Percentiles rank a stretch among this genome's conserved stretches.
Evolutionary conservation across 768 basidiomycete species (phyloP).

Genomic region (Phylloporus arenicola): DNA sequence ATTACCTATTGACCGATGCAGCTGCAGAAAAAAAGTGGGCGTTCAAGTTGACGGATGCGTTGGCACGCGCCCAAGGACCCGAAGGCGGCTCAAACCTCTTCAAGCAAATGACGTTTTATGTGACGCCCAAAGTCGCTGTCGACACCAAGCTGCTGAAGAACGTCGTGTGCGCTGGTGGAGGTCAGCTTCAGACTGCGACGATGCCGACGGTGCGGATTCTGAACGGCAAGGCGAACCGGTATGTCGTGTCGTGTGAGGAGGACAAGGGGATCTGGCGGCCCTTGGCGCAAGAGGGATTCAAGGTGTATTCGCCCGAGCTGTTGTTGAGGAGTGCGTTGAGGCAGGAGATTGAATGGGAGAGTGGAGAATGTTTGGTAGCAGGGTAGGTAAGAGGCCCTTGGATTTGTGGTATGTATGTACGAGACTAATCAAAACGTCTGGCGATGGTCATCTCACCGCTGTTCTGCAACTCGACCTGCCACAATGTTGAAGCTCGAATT

Average conservation of each 20-base stretch:
- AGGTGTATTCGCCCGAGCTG: conserved; percentile 67
- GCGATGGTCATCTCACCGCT: too few relatives aligned
- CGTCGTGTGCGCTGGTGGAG: conserved; percentile 58
- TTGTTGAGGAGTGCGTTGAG: conserved; percentile 57
- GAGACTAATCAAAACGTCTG: too few relatives aligned
- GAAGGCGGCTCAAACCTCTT: conserved; percentile 50
- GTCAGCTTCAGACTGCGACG: conserved; percentile 49
- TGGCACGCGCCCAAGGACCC: conserved; percentile 49
- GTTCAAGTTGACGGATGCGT: conserved; percentile 57
- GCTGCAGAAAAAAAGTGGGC: conserved; percentile 60
- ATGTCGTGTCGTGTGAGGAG: conserved; percentile 61
- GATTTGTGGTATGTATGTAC: too few relatives aligned
- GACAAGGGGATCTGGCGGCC: conserved; percentile 66
- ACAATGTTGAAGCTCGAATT: too few relatives aligned
- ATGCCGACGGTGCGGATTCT: conserved; percentile 54
- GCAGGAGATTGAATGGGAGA: conserved; percentile 65
- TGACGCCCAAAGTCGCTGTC: conserved; percentile 60
- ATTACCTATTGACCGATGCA: conserved; percentile 56
- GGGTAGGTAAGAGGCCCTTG: background rate
- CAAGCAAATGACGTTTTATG: conserved; percentile 62
- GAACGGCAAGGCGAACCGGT: conserved; percentile 43
- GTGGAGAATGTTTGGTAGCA: conserved; percentile 23
- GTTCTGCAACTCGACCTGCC: too few relatives aligned
- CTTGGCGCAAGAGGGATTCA: conserved; percentile 43
- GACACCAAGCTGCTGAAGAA: conserved; percentile 60